Conservation (phyloP, 2,329 filamentous ascomycete genomes). For the Apiospora malaysiana region DNA sequence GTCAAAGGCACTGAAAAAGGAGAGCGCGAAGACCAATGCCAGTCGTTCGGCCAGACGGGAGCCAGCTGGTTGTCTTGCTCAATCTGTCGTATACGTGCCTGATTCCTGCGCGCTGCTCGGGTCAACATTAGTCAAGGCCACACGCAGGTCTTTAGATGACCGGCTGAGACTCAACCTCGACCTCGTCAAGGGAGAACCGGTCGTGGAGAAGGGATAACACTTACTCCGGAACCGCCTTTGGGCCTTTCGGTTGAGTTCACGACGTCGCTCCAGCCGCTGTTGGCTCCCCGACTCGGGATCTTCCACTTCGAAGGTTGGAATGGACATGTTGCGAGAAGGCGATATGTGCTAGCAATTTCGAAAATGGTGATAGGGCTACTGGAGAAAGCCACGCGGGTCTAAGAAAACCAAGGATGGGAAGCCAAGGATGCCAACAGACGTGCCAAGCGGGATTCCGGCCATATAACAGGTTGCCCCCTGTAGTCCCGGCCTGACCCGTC, state of each 20-base stretch:
- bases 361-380: not conserved
- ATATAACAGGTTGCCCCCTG: constrained; percentile 15
- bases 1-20: not conserved
- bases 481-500: constrained; percentile 10
- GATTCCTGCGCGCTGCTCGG: constrained; percentile 5
- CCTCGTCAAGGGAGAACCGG: not conserved
- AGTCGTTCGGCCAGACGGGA: not conserved
- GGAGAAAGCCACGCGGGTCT: not conserved
- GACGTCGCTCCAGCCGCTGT: constrained; percentile 1
- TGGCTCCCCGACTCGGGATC: not conserved
- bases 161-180: not conserved
- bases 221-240: constrained; percentile 1
- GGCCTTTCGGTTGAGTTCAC: constrained; percentile 1
- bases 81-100: constrained; percentile 10
- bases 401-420: not conserved
- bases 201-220: not conserved
- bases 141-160: not conserved
- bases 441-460: not conserved
- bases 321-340: not conserved
- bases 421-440: not conserved
- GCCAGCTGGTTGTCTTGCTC: not conserved
- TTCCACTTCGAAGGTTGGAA: constrained; percentile 4
- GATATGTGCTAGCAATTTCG: not conserved
- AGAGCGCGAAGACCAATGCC: not conserved
- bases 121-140: not conserved